Base-by-base conservation (phyloP, 129 eudicot genomes). In the Tagetes patula region DNA sequence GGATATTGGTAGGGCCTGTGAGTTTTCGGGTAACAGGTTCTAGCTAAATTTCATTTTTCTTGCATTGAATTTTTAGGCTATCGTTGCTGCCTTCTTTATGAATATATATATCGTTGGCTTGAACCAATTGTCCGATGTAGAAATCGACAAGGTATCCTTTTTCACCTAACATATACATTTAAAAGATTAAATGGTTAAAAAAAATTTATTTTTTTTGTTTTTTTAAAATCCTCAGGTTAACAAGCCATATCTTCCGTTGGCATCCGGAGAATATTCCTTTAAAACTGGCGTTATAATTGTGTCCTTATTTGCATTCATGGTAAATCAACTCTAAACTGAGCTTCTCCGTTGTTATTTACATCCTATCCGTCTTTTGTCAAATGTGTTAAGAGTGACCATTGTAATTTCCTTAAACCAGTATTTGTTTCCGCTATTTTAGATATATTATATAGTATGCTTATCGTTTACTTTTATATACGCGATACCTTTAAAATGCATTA, bases 221-320 rank as follows among this genome's bases (percentile, higher is more conserved):
- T 53, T 20, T 37, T 49, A 14, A 54, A 13, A 36, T 39, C 80
- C 55, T 65, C 89, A 94, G 98, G 93, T 94, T 46, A 94, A 94
- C 82, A 94, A 94, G 84, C 97, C 98, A 13, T 94, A 94, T 78
- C 97, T 94, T 81, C 98, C 97, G 1, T 79, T 94, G 83, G 98
- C 98, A 50, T 94, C 98, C 6, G 97, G 98, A 65, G 98, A 90
- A 82, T 94, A 86, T 85, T 90, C 98, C 0, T 79, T 87, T 60
- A 71, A 75, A 77, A 88, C 92, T 30, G 98, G 93, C 36, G 76
- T 81, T 69, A 48, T 78, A 67, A 88, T 94, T 58, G 91, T 94
- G 66, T 52, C 93, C 62, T 84, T 91, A 41, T 90, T 88, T 82
- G 96, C 90, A 62, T 36, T 90, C 36, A 55, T 86, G 91, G 98